Percentiles rank a stretch among this genome's conserved stretches.
Evolutionary conservation across 768 basidiomycete genomes (phyloP).

Genomic region (Tubosaeta sp.): DNA sequence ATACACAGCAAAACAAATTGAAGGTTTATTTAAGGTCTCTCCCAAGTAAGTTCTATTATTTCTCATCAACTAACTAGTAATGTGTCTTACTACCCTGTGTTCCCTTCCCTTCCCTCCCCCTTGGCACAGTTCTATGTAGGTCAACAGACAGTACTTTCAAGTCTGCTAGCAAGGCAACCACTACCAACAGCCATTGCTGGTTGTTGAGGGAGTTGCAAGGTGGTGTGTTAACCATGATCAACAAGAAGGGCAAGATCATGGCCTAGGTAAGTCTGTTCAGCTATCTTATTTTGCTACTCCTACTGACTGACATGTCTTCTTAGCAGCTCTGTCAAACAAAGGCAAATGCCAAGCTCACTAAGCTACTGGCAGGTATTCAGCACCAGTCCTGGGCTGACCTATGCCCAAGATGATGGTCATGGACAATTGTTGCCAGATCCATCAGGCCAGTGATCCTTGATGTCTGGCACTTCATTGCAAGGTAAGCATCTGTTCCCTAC

Average conservation of each 20-base stretch:
- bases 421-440: slow-evolving; percentile 22
- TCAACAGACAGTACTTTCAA: slow-evolving; percentile 19
- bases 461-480: slow-evolving; percentile 17
- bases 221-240: not conserved
- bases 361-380: not conserved
- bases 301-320: not conserved
- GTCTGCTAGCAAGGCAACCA: slow-evolving; percentile 10
- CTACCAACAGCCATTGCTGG: not conserved
- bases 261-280: not conserved
- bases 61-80: not conserved
- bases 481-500: slow-evolving; percentile 5
- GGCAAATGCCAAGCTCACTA: not conserved
- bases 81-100: not conserved
- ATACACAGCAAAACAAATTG: not conserved
- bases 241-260: not conserved
- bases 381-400: not conserved
- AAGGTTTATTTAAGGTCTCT: not conserved
- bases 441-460: slow-evolving; percentile 7
- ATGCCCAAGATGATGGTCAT: slow-evolving; percentile 12
- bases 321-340: not conserved
- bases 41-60: not conserved
- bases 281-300: not conserved
- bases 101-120: not conserved
- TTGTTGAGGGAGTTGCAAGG: not conserved
- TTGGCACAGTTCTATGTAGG: slow-evolving; percentile 1